Evolutionary conservation across 257 asterid species (phyloP), one percentile per base, ranked within the genome.

Genomic region (Solanum sparsipilum): DNA sequence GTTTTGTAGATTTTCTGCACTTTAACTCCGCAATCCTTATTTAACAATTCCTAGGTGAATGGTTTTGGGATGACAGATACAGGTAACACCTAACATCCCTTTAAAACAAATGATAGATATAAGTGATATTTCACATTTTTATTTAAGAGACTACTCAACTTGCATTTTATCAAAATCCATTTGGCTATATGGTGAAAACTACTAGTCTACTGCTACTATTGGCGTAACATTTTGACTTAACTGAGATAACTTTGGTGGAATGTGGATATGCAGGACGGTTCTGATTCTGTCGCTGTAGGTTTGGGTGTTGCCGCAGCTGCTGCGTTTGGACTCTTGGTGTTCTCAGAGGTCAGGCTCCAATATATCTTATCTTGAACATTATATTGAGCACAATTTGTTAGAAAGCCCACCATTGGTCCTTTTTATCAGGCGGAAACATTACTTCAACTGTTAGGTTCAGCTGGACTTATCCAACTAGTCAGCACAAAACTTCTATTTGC

Each of bases 381-480:
- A 15, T 32, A 31, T 63, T 9, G 38, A n/a, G 18, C 67, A 44
- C 44, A 29, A 34, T 81, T 63, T 23, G 18, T 81, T 29, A 41
- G 73, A 52, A 75, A 70, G 73, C 78, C 86, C 88, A 63, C 79
- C 73, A 83, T 78, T 90, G 83, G 41, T 52, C 18, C 83, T 23
- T 56, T 87, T 90, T 86, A 86, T 86, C 93, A 97, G 99, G 98
- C 92, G 5, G 99, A 96, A 89, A 93, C 98, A 29, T 75, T 97
- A 73, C 98, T 97, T 86, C 98, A 97, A 86, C 89, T 97, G 82
- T 87, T 97, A 79, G 99, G 99, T 88, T 92, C 99, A 84, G 98
- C 94, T 87, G 98, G 94, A 29, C 88, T 96, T 87, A 60, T 97
- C 90, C 99, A 97, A 91, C 88, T 97, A 84, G 90, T 93, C 88